Evolutionary conservation across 345 rosid genomes (phyloP), one percentile per base, ranked within the genome.

Genomic region (Rhodamnia rubescens): DNA sequence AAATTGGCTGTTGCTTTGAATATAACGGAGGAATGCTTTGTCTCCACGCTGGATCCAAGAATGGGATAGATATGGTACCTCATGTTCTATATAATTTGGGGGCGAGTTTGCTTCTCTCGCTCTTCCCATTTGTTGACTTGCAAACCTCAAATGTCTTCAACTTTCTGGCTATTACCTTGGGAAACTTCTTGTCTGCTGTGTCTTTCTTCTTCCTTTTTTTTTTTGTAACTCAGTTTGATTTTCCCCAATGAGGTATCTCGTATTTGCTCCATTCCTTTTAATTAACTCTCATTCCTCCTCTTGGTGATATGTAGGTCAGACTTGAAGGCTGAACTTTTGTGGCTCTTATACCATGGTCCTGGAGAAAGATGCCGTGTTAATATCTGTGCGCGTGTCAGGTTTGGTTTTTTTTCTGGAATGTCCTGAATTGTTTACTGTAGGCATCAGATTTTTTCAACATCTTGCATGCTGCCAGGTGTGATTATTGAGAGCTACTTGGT

Each of bases 371-470:
- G 99, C 94, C 82, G 91, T 91, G 86, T 85, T 95, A 90, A 89
- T 96, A 85, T 91, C 97, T 81, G 99, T 84, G 99, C 99, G 86
- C 94, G 97, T n/a, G 88, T 96, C 93, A 95, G 98, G 99, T 96
- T 88, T 82, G 75, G 32, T 42, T 29, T 61, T 61, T 29, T 86
- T 32, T 40, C 13, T 83, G 54, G 54, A 85, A 15, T 61, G 75
- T 61, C 53, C 53, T 50, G 82, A 80, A 80, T 42, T 44, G 27
- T 49, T 44, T 52, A 51, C 55, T 3, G 2, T 52, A 82, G 84
- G 53, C 22, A 47, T 49, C 26, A 29, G 84, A 82, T 40, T 14
- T 51, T 82, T 82, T 20, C 56, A 82, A 49, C 14, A 52, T 24
- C 40, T 49, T 6, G 57, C 11, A 82, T 82, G 24, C 84, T 83